Conservation (phyloP, 352 stramenopile genomes). For the Hyaloperonospora arabidopsidis region DNA sequence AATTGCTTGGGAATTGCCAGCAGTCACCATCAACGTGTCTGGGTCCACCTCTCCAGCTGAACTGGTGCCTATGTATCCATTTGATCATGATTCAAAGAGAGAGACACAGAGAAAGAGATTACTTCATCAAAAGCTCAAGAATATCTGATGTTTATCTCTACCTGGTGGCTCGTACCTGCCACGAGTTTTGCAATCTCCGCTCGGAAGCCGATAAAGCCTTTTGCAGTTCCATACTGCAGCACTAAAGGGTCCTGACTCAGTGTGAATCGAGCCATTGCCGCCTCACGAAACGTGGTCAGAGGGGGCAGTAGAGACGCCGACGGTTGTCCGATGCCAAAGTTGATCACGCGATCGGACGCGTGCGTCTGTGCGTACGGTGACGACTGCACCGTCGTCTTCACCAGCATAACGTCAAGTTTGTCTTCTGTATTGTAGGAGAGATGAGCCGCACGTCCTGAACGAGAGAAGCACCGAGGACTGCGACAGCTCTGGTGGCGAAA, state of each 20-base stretch:
- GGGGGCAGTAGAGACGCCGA: slow-evolving; percentile 60
- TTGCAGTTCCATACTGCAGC: slow-evolving; percentile 70
- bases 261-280: slow-evolving; percentile 41
- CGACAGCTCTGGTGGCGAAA: slow-evolving; percentile 5
- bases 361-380: slow-evolving; percentile 63
- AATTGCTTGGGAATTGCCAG: slow-evolving; percentile 88
- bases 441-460: not conserved
- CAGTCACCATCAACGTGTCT: slow-evolving; percentile 78
- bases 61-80: slow-evolving; percentile 5
- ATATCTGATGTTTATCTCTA: too few relatives aligned
- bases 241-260: slow-evolving; percentile 42
- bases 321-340: slow-evolving; percentile 82
- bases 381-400: slow-evolving; percentile 39
- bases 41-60: slow-evolving; percentile 23
- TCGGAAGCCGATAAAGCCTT: slow-evolving; percentile 66
- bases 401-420: not conserved
- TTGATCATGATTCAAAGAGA: not conserved
- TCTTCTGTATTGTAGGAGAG: too few relatives aligned
- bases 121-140: not conserved
- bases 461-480: not conserved
- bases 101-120: too few relatives aligned
- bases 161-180: slow-evolving; percentile 20
- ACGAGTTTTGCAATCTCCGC: slow-evolving; percentile 54
- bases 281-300: slow-evolving; percentile 48
- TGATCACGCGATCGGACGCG: slow-evolving; percentile 54